These are phyloP conservation scores for Coniferiporia weirii DNA, from an alignment of 1,284 basidiomycete species.

Conservation along the genomic window DNA sequence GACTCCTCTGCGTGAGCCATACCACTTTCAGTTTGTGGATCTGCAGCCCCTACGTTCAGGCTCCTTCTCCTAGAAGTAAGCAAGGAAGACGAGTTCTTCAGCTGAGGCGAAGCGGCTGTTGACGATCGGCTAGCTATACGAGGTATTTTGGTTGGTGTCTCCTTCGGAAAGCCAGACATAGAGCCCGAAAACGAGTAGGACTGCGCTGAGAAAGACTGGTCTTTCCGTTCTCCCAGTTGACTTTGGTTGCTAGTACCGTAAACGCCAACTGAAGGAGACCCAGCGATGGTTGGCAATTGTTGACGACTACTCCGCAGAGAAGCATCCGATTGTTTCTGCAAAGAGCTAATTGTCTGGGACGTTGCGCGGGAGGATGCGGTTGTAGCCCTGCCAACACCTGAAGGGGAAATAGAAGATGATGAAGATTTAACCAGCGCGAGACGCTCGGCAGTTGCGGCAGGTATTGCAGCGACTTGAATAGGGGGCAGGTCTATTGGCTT, in stretches of 20 bases:
- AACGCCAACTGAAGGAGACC: slow-evolving; percentile 80
- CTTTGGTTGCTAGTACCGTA: slow-evolving; percentile 23
- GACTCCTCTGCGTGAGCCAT: slow-evolving; percentile 44
- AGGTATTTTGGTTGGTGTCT: slow-evolving; percentile 92
- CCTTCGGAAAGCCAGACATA: slow-evolving; percentile 44
- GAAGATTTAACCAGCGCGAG: slow-evolving; percentile 69
- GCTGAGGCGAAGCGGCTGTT: slow-evolving; percentile 57
- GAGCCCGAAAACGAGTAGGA: slow-evolving; percentile 37
- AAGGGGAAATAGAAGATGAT: slow-evolving; percentile 42
- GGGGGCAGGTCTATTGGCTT: slow-evolving; percentile 73
- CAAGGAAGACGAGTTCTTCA: slow-evolving; percentile 45
- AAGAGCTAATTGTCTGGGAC: slow-evolving; percentile 70
- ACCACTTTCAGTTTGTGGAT: slow-evolving; percentile 55
- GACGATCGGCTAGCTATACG: slow-evolving; percentile 81
- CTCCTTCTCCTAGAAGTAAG: slow-evolving; percentile 57
- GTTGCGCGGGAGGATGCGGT: slow-evolving; percentile 57
- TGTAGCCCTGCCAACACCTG: slow-evolving; percentile 35
- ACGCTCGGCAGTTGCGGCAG: slow-evolving; percentile 72
- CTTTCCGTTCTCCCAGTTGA: slow-evolving; percentile 46
- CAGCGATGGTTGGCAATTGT: slow-evolving; percentile 82
- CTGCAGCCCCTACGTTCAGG: slow-evolving; percentile 42
- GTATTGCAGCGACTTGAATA: slow-evolving; percentile 81
- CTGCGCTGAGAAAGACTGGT: slow-evolving; percentile 48
- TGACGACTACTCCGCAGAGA: slow-evolving; percentile 65
- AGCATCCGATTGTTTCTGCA: slow-evolving; percentile 76